Evolutionary conservation across 176 grass and related monocot genomes (phyloP).

Genomic region (Tillandsia leiboldiana): DNA sequence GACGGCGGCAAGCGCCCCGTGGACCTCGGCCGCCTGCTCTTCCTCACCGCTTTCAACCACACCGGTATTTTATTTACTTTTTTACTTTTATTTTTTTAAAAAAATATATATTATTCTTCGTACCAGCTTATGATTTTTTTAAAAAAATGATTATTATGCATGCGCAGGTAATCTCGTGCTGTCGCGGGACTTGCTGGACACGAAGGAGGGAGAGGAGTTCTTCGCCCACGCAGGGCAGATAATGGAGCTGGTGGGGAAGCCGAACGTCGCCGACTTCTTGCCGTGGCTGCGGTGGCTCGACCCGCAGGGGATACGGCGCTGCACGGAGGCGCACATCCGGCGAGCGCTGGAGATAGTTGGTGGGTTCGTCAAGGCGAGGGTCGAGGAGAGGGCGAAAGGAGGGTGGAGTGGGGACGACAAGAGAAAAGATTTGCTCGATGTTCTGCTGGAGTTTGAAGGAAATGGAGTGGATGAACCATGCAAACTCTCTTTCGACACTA

Average conservation of each 20-base stretch:
- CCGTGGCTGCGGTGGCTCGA: not conserved
- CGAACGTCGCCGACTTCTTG: slow-evolving; percentile 6
- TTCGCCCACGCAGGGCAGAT: slow-evolving; percentile 10
- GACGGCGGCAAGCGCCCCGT: not conserved
- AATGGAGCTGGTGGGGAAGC: slow-evolving; percentile 16
- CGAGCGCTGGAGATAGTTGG: not conserved
- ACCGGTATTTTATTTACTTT: not conserved
- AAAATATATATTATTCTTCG: too few relatives aligned
- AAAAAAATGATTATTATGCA: too few relatives aligned
- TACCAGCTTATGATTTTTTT: too few relatives aligned
- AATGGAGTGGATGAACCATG: not conserved
- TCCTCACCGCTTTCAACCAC: slow-evolving; percentile 9
- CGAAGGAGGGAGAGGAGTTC: not conserved
- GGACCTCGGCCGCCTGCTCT: slow-evolving; percentile 6
- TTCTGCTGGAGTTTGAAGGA: slow-evolving; percentile 12
- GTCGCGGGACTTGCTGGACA: not conserved
- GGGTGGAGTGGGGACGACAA: slow-evolving; percentile 4
- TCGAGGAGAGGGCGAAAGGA: not conserved
- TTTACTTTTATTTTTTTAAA: too few relatives aligned
- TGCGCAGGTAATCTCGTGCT: not conserved
- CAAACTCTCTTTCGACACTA: slow-evolving; percentile 7
- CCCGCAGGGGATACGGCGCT: not conserved
- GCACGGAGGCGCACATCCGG: not conserved
- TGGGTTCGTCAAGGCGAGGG: not conserved
- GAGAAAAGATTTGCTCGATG: slow-evolving; percentile 8